Conservation (phyloP, 306 rosid species). For the Sicyos baderoa region DNA sequence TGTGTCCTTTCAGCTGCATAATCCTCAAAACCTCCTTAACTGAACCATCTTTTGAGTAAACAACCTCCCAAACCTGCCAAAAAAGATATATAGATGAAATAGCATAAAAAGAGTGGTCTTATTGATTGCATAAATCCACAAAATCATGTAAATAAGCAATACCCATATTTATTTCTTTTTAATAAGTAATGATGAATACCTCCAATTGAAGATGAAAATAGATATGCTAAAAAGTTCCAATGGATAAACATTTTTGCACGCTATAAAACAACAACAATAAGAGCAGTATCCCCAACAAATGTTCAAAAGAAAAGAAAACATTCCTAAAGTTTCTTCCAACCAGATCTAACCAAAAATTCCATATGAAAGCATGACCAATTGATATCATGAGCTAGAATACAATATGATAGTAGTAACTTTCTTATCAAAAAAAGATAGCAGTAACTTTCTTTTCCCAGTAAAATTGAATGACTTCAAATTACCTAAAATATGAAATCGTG, state of each 20-base stretch:
- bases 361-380: too few species aligned
- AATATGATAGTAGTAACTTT: background rate
- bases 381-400: too few species aligned
- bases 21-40: constrained; percentile 79
- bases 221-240: too few species aligned
- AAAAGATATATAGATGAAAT: constrained; percentile 2
- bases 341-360: too few species aligned
- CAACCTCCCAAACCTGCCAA: constrained; percentile 85
- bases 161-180: too few species aligned
- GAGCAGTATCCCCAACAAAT: too few species aligned
- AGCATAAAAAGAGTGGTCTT: background rate
- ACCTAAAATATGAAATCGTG: background rate
- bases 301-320: too few species aligned
- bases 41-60: constrained; percentile 88
- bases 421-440: background rate
- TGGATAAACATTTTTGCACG: too few species aligned
- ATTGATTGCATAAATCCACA: background rate
- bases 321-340: too few species aligned
- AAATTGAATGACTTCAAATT: background rate
- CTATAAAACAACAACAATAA: too few species aligned
- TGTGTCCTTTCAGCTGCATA: constrained; percentile 99
- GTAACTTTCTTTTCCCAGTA: background rate
- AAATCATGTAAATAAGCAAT: background rate
- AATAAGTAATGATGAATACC: too few species aligned
- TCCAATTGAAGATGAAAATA: too few species aligned